Evolutionary conservation across 345 rosid species (phyloP).

Genomic region (Citrus unshiu): DNA sequence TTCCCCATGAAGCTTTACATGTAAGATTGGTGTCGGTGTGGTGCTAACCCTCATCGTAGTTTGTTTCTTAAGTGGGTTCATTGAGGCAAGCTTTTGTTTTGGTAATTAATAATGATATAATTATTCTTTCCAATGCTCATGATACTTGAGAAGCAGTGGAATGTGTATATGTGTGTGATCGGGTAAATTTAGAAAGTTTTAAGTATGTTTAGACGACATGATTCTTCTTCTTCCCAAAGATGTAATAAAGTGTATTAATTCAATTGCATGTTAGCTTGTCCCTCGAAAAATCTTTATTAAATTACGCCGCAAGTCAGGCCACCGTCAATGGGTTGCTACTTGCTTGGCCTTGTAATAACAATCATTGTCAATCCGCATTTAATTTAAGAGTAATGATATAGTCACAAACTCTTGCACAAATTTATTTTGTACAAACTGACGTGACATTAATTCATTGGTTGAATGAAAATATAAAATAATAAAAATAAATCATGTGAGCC

Average conservation of each 20-base stretch:
- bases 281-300: neutral
- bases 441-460: no score
- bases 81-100: neutral
- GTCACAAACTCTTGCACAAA: no score
- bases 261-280: neutral
- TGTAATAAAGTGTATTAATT: neutral
- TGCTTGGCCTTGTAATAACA: neutral
- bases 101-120: no score
- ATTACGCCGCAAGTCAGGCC: conserved; percentile 19
- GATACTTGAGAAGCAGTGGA: no score
- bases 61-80: neutral
- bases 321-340: neutral
- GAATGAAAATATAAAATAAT: no score
- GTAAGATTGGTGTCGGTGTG: conserved; percentile 31
- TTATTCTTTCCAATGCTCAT: neutral
- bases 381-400: no score
- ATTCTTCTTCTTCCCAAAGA: neutral
- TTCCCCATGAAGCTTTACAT: neutral
- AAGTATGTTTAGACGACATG: neutral
- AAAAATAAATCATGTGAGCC: no score
- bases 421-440: no score
- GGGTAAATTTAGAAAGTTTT: neutral
- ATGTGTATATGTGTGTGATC: neutral
- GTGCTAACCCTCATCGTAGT: neutral
- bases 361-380: neutral